phyloP scores from a whole-genome alignment of 257 asterid species.

The Nicotiana undulata region DNA sequence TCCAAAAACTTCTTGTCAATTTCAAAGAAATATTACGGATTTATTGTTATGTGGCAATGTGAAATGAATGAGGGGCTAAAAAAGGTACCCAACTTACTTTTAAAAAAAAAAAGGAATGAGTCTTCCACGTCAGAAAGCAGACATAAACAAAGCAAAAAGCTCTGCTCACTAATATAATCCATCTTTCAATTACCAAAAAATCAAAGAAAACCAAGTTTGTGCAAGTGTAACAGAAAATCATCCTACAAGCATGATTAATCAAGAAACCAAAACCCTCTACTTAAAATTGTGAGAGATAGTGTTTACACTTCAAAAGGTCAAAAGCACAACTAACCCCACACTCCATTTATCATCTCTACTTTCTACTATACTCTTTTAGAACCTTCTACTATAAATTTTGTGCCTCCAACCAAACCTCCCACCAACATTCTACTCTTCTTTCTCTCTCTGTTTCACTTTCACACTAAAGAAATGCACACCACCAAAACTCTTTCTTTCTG shows the following conservation, averaged over 20 bases:
- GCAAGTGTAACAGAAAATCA: background rate
- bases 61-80: background rate
- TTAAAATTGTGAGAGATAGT: background rate
- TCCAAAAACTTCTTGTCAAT: no score
- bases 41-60: no score
- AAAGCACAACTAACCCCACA: constrained; percentile 13
- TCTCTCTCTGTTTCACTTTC: constrained; percentile 24
- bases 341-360: constrained; percentile 10
- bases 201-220: background rate
- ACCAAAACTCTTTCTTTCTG: constrained; percentile 13
- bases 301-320: background rate
- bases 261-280: background rate
- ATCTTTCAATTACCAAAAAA: background rate
- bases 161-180: background rate
- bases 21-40: no score
- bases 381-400: constrained; percentile 24
- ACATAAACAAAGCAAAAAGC: background rate
- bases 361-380: constrained; percentile 8
- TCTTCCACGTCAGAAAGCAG: background rate
- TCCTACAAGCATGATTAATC: background rate
- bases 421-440: constrained; percentile 26
- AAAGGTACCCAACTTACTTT: background rate
- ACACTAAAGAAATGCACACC: constrained; percentile 28
- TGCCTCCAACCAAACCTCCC: constrained; percentile 30
- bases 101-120: no score